A percentile compares a stretch with the other conserved stretches of the same genome.
phyloP scores from a whole-genome alignment of 2,329 filamentous ascomycete genomes.

The Microsporum audouinii region DNA sequence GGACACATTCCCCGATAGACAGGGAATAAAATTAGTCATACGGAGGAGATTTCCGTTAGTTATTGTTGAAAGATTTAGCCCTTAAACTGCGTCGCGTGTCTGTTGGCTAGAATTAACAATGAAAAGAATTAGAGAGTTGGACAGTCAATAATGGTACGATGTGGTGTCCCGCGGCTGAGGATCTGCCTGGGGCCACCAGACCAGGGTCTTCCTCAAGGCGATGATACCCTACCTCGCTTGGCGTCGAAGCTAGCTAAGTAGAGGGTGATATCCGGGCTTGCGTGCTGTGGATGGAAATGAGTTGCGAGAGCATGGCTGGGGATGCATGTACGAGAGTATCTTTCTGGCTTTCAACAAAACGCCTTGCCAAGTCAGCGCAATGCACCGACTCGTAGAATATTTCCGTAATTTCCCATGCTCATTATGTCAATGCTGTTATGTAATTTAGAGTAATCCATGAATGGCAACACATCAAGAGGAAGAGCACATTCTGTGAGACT shows the following conservation, averaged over 20 bases:
- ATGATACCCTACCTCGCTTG: slow-evolving; percentile 5
- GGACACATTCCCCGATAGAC: neutral
- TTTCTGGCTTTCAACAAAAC: neutral
- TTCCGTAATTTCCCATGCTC: neutral
- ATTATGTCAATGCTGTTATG: neutral
- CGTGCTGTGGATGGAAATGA: neutral
- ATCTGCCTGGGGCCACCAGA: neutral
- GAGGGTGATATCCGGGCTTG: neutral
- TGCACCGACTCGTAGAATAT: neutral
- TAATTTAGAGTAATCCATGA: neutral
- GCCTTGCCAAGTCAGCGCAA: neutral
- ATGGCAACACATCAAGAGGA: neutral
- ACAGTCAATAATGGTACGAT: neutral
- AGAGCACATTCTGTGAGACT: neutral
- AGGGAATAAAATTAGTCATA: neutral
- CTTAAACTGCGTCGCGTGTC: neutral
- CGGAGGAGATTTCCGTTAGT: too few relatives aligned
- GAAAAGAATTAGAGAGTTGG: neutral
- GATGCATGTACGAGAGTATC: neutral
- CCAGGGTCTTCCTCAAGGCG: neutral
- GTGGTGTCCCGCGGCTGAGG: slow-evolving; percentile 1
- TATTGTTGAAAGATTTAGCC: too few relatives aligned
- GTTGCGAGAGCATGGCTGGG: neutral
- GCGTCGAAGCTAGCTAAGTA: slow-evolving; percentile 3
- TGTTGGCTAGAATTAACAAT: neutral